These are phyloP conservation scores for Leccinum longicurvipes DNA, from an alignment of 768 basidiomycete genomes.

Conservation along the genomic window DNA sequence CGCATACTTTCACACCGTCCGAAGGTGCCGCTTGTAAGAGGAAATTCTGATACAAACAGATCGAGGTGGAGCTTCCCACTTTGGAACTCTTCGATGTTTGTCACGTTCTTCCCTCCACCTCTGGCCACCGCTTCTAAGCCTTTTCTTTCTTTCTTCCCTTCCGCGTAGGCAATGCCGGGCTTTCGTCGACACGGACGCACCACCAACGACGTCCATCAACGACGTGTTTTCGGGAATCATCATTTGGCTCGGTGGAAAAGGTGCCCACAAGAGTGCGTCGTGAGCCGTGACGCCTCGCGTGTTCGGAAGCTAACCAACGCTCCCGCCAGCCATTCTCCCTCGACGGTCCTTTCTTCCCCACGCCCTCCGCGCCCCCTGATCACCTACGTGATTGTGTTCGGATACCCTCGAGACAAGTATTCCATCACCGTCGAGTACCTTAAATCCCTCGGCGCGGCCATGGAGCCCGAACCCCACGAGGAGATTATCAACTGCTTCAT, in stretches of 20 bases:
- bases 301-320: neutral
- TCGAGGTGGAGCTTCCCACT: constrained; percentile 62
- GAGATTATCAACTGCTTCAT: constrained; percentile 81
- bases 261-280: constrained; percentile 19
- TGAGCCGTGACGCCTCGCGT: neutral
- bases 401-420: constrained; percentile 83
- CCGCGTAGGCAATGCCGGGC: constrained; percentile 53
- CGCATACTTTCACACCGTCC: too few relatives aligned
- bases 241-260: constrained; percentile 30
- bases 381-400: constrained; percentile 75
- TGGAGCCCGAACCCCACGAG: constrained; percentile 61
- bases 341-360: constrained; percentile 15
- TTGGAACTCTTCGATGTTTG: constrained; percentile 54
- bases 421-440: constrained; percentile 71
- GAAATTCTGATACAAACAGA: too few relatives aligned
- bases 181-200: constrained; percentile 74
- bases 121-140: constrained; percentile 5
- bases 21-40: too few relatives aligned
- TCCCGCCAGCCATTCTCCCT: constrained; percentile 20
- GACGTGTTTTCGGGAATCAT: constrained; percentile 64
- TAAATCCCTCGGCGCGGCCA: constrained; percentile 65
- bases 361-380: constrained; percentile 38
- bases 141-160: neutral
- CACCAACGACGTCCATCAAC: constrained; percentile 69
- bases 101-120: neutral